Evolutionary conservation across 2,329 filamentous ascomycete species (phyloP), one percentile per base, ranked within the genome.

Genomic region (Cordyceps fumosorosea): DNA sequence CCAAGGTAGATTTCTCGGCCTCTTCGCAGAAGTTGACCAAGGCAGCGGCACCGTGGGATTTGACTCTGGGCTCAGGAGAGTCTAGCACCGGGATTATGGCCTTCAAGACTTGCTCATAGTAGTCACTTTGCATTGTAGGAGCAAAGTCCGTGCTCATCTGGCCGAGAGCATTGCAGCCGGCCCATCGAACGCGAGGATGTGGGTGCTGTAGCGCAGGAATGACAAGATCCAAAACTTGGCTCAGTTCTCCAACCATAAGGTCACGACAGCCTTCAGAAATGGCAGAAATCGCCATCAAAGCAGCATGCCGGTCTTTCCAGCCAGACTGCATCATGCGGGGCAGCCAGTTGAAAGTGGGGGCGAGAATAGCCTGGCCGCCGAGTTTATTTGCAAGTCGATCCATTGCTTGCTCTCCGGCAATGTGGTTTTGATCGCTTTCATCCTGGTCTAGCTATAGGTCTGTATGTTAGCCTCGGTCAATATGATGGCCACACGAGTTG

Each of bases 81-180:
- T 93, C 86, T 6, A 99, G 83, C 0, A 97, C 93, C 1, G 93
- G 93, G 60, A 99, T 92, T 61, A 99, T 95, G 67, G 91, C 91
- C 68, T 88, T 91, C 57, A 99, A 83, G 18, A 99, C 90, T 51
- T 88, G 82, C 66, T 90, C 85, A 74, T 96, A 95, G 75, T 96
- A 96, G 69, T 96, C 95, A 67, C 91, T 89, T 76, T 99, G 95
- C 93, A 99, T 98, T 12, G 90, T 96, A 14, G 93, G 93, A 14
- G 96, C 93, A 74, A 99, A 99, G 72, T 99, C 95, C 37, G 95
- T 99, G 78, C 93, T 98, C 95, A 99, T 99, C 76, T 99, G 95
- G 32, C 95, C 95, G n/a, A 99, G 84, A 48, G 95, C 95, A 72
- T 99, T 98, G 80, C 95, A 99, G 40, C 93, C 95, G 58, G 95